Base-by-base conservation (phyloP, 106 monocot species). In the Dendrobium chrysotoxum region DNA sequence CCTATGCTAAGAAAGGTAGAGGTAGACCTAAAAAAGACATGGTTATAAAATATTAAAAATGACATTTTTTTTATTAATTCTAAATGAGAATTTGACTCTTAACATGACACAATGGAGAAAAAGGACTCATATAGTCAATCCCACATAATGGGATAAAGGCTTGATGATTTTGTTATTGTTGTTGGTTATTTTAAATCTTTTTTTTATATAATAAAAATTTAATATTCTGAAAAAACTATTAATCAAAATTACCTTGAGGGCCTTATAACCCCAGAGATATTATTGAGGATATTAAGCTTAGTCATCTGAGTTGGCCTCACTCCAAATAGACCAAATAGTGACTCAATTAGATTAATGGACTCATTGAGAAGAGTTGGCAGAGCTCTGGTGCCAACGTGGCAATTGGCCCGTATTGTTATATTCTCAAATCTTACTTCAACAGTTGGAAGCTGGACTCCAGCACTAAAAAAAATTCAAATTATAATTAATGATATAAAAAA, bases 381-480 rank as follows among this genome's bases (percentile, higher is more conserved):
- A n/a, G 92, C 94, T 44, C 92, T 80, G 41, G 45, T 77, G 25
- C 92, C 94, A 5, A 92, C 55, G 77, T 88, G 82, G 81, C 87
- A 89, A 25, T 92, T 65, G 1, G 94, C 94, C 68, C 80, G 50
- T 4, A 94, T 72, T 0, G 21, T 81, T 18, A 94, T 57, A 10
- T 88, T 45, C 80, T 94, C 88, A 75, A 90, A 94, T 72, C 92
- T 78, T 1, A 92, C 88, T 79, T 94, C 94, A 61, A 92, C 89
- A 11, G 89, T 94, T 10, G 94, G 94, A 4, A 92, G 85, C 15
- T 81, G 46, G 15, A 94, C 86, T 11, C 94, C 94, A 15, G 87
- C 94, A 84, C 94, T 94, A 83, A 70, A 72, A 72, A 72, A 72
- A 5, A 0, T 39, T 5, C 12, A 72, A 72, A 28, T 67, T 10